Conservation (phyloP, 371 early-diverging fungal species). For the Parasitella parasitica region DNA sequence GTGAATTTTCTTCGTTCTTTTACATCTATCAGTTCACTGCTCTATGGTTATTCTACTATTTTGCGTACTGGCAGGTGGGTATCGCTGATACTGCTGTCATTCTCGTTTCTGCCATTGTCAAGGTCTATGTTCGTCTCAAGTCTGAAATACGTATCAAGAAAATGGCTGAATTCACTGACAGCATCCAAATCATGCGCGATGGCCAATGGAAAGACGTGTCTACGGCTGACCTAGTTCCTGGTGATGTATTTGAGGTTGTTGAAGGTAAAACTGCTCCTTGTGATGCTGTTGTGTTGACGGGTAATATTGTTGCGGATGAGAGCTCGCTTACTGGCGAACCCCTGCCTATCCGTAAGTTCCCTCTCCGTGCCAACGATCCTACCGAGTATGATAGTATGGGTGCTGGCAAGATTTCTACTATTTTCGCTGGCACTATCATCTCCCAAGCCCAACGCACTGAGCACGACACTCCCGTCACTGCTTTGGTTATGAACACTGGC, state of each 20-base stretch:
- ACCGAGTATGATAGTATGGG: constrained; percentile 35
- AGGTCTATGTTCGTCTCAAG: constrained; percentile 62
- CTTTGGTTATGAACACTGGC: constrained; percentile 70
- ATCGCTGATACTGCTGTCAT: constrained; percentile 73
- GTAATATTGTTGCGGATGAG: constrained; percentile 74
- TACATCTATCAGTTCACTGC: constrained; percentile 78
- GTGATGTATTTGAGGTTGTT: constrained; percentile 69
- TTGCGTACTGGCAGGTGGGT: constrained; percentile 74
- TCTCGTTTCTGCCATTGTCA: constrained; percentile 67
- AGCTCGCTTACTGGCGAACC: constrained; percentile 69
- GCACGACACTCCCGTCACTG: constrained; percentile 37
- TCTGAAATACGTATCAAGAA: constrained; percentile 68
- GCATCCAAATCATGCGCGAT: constrained; percentile 48
- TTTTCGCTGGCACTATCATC: constrained; percentile 53
- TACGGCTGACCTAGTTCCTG: constrained; percentile 65
- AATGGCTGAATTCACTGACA: constrained; percentile 65
- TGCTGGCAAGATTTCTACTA: constrained; percentile 54
- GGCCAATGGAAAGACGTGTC: constrained; percentile 52
- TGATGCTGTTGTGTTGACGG: constrained; percentile 68
- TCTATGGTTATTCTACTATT: constrained; percentile 77
- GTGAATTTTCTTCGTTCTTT: constrained; percentile 73
- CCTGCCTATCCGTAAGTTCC: constrained; percentile 63
- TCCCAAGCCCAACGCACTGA: constrained; percentile 39
- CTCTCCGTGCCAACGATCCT: constrained; percentile 43
- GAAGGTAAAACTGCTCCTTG: constrained; percentile 61